Base-by-base conservation (phyloP, 495 filamentous ascomycete species). In the Annulohypoxylon moriforme region DNA sequence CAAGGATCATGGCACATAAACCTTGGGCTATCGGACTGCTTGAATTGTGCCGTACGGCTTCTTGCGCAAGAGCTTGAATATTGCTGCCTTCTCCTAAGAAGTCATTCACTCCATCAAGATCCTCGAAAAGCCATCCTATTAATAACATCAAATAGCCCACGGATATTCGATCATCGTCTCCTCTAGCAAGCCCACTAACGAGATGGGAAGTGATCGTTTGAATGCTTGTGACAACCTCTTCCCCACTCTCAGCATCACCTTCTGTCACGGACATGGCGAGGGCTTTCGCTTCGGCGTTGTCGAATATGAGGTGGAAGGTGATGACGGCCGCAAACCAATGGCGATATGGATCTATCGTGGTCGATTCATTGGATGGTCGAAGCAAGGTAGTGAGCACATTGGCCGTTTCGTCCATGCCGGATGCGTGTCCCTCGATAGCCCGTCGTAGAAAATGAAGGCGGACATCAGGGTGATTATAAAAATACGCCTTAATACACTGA, bases 171-270 rank as follows among this genome's bases (percentile, higher is more conserved):
- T 94, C 89, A 76, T 98, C 96, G 29, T 93, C 91, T 9, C 86
- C 85, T 60, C 89, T 88, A 76, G 92, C 90, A 64, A 94, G 81
- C 16, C 86, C 90, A 66, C 87, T 88, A 34, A 97, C 88, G 6
- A 99, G 85, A 69, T 97, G 94, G 4, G 89, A 89, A 13, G 93
- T 88, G 53, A 98, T 88, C 1, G 89, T 87, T 78, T 99, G 96
- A 60, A 99, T 93, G 77, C 92, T 94, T 7, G 95, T 98, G 56
- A 99, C 90, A 4, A 97, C 94, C 77, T 99, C 96, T 83, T 99
- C 96, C 10, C 96, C 96, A 68, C 83, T 91, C 42, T 92, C 92
- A 24, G 93, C 92, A 78, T 98, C 92, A 13, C 96, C 96, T 79
- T 98, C 94, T 2, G 89, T 90, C 34, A 99, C 91, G 52, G 84